A percentile compares a stretch with the other conserved stretches of the same genome.
Conservation (phyloP, 1,284 basidiomycete genomes). For the Ceratobasidium sp. region DNA sequence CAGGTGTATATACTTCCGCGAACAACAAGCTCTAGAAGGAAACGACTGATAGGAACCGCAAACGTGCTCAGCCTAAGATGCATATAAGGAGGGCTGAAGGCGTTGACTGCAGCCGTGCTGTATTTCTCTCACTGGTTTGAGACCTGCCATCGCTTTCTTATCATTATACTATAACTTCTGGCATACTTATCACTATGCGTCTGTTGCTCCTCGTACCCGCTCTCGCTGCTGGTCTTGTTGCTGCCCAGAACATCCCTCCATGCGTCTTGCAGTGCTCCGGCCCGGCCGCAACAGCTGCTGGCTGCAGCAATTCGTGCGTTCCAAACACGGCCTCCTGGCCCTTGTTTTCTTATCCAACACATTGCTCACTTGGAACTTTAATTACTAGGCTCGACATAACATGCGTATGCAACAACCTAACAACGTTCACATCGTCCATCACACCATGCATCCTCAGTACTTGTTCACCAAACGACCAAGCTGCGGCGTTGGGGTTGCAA, state of each 20-base stretch:
- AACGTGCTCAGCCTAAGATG: too few species aligned
- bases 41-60: too few species aligned
- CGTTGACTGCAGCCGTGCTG: too few species aligned
- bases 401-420: slow-evolving; percentile 9
- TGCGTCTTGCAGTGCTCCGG: slow-evolving; percentile 14
- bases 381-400: slow-evolving; percentile 20
- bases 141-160: too few species aligned
- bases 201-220: neutral
- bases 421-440: neutral
- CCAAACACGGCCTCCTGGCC: too few species aligned
- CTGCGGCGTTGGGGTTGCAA: neutral
- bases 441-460: slow-evolving; percentile 10
- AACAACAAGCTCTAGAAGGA: too few species aligned
- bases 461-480: slow-evolving; percentile 9
- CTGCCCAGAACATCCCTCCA: slow-evolving; percentile 5
- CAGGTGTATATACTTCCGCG: too few species aligned
- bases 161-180: too few species aligned
- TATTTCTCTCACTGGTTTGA: too few species aligned
- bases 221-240: neutral
- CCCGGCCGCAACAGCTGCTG: slow-evolving; percentile 10
- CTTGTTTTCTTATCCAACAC: too few species aligned
- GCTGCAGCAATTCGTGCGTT: slow-evolving; percentile 17
- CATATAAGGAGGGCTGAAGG: too few species aligned
- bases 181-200: slow-evolving; percentile 8
- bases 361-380: too few species aligned